Evolutionary conservation across 140 eudicot genomes (phyloP).

Genomic region (Bidens hawaiensis): DNA sequence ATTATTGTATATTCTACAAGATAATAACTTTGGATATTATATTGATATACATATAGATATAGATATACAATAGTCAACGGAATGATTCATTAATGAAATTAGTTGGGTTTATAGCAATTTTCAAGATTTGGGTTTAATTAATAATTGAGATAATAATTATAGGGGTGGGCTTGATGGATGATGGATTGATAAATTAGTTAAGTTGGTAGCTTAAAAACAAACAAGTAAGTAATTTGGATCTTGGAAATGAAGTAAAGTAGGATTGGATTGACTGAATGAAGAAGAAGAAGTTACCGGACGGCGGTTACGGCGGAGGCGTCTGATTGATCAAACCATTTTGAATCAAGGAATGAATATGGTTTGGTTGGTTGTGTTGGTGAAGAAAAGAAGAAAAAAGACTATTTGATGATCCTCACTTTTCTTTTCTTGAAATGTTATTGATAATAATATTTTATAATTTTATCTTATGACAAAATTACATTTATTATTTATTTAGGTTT

Average conservation of each 20-base stretch:
- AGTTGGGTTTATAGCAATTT: background rate
- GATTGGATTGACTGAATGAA: background rate
- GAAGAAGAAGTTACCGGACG: constrained; percentile 1
- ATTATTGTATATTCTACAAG: background rate
- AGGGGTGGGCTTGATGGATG: background rate
- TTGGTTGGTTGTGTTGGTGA: too few relatives aligned
- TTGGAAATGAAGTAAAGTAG: background rate
- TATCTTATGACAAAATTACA: too few relatives aligned
- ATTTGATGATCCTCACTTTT: too few relatives aligned
- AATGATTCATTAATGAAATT: background rate
- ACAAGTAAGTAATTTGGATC: constrained; percentile 4
- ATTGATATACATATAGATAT: background rate
- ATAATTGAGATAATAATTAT: background rate
- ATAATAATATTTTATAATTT: too few relatives aligned
- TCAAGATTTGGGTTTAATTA: background rate
- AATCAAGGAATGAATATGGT: too few relatives aligned
- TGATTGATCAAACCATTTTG: too few relatives aligned
- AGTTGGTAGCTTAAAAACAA: background rate
- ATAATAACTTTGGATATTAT: background rate
- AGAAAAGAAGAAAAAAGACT: too few relatives aligned
- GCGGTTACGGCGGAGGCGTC: constrained; percentile 10
- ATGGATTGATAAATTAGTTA: background rate
- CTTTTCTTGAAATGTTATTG: too few relatives aligned
- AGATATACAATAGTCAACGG: background rate
- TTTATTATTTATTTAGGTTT: too few relatives aligned